A percentile compares a stretch with the other conserved stretches of the same genome.
Evolutionary conservation across 2,329 filamentous ascomycete genomes (phyloP).

Genomic region (Reticulascus tulasneorum): DNA sequence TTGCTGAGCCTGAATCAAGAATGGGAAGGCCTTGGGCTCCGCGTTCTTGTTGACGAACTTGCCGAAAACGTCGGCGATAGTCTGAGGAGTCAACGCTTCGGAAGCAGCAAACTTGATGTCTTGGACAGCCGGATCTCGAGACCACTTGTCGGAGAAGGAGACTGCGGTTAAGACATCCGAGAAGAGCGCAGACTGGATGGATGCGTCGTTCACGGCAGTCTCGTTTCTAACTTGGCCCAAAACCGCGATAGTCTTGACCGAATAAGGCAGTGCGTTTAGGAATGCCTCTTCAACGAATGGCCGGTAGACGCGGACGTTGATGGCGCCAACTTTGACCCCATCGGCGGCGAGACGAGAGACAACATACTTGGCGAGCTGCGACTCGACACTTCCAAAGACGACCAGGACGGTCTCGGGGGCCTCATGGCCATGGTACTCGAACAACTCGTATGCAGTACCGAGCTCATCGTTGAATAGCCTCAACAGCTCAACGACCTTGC

Average conservation of each 20-base stretch:
- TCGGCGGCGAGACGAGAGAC: slow-evolving; percentile 66
- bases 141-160: slow-evolving; percentile 69
- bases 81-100: slow-evolving; percentile 51
- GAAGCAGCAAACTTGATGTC: slow-evolving; percentile 88
- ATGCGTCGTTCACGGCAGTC: slow-evolving; percentile 67
- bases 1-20: slow-evolving; percentile 63
- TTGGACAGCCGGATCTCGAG: slow-evolving; percentile 59
- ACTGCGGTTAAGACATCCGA: slow-evolving; percentile 86
- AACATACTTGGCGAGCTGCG: slow-evolving; percentile 79
- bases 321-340: slow-evolving; percentile 75
- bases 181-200: slow-evolving; percentile 80
- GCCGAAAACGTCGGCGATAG: slow-evolving; percentile 44
- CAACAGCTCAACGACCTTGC: slow-evolving; percentile 65
- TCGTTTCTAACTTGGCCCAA: slow-evolving; percentile 83
- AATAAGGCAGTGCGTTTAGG: slow-evolving; percentile 72
- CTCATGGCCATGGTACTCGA: slow-evolving; percentile 88
- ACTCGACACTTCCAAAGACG: slow-evolving; percentile 88
- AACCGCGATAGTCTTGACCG: slow-evolving; percentile 72
- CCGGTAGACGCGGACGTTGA: slow-evolving; percentile 90
- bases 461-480: slow-evolving; percentile 83
- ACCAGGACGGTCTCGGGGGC: slow-evolving; percentile 80
- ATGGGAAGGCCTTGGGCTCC: slow-evolving; percentile 34
- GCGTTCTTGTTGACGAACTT: slow-evolving; percentile 51
- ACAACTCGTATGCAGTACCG: slow-evolving; percentile 86
- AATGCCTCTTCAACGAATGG: slow-evolving; percentile 96